Conservation (phyloP, 2,329 filamentous ascomycete species). For the Fusarium sp. region DNA sequence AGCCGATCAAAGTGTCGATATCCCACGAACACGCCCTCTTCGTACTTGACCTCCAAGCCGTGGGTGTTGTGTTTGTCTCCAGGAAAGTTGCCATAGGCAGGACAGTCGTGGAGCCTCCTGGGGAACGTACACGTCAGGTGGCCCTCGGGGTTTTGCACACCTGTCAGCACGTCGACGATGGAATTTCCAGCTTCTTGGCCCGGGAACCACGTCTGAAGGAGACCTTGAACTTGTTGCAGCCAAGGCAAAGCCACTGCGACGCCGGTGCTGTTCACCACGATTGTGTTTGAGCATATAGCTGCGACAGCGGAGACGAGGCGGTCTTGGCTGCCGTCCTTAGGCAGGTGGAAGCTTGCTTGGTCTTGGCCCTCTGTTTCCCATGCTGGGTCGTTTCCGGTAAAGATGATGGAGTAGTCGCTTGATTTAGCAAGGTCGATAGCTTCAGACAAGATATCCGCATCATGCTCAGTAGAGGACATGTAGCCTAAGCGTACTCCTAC, state of each 20-base stretch:
- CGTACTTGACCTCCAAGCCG: slow-evolving; percentile 71
- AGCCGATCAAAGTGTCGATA: slow-evolving; percentile 75
- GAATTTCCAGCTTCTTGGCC: slow-evolving; percentile 77
- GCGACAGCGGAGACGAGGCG: slow-evolving; percentile 67
- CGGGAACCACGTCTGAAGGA: slow-evolving; percentile 75
- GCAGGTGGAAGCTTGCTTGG: slow-evolving; percentile 78
- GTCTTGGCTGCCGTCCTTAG: slow-evolving; percentile 69
- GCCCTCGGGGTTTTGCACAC: slow-evolving; percentile 72
- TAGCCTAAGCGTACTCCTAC: slow-evolving; percentile 48
- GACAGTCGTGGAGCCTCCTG: slow-evolving; percentile 68
- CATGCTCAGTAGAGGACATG: slow-evolving; percentile 47
- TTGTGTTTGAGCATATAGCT: slow-evolving; percentile 68
- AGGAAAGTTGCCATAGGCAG: slow-evolving; percentile 71
- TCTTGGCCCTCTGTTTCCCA: slow-evolving; percentile 70
- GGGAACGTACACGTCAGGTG: slow-evolving; percentile 75
- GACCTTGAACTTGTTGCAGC: slow-evolving; percentile 66
- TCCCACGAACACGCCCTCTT: slow-evolving; percentile 77
- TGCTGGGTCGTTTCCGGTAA: slow-evolving; percentile 69
- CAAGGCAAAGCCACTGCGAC: slow-evolving; percentile 71
- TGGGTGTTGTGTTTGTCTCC: slow-evolving; percentile 54
- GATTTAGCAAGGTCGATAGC: slow-evolving; percentile 68
- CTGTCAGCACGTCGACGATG: slow-evolving; percentile 74
- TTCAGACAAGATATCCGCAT: slow-evolving; percentile 54
- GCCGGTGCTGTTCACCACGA: slow-evolving; percentile 73
- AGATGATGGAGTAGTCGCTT: slow-evolving; percentile 66